Evolutionary conservation across 1,284 basidiomycete species (phyloP).

Genomic region (Fomitiporia mediterranea): DNA sequence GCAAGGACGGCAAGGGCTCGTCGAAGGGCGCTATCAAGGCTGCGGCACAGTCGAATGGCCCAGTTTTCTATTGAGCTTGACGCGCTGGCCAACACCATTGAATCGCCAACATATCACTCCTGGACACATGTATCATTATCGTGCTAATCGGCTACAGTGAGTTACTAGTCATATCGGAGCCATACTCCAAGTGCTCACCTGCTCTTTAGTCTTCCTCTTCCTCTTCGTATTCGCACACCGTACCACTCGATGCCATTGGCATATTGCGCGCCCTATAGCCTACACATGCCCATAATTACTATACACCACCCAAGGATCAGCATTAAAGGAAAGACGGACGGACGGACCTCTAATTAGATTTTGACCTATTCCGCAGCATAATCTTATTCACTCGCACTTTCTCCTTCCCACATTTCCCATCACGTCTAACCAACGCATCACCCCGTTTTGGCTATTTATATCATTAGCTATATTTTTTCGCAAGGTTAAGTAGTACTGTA

Average conservation of each 20-base stretch:
- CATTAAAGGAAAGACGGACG: constrained; percentile 1
- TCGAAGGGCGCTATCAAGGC: constrained; percentile 14
- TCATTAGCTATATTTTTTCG: constrained; percentile 10
- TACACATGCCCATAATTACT: constrained; percentile 12
- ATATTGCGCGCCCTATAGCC: constrained; percentile 8
- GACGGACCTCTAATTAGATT: constrained; percentile 2
- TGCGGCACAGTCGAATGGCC: constrained; percentile 12
- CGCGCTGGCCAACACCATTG: neutral
- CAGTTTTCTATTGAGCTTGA: constrained; percentile 12
- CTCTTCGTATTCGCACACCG: constrained; percentile 9
- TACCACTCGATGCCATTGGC: neutral
- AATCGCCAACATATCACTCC: constrained; percentile 1
- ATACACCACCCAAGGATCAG: neutral
- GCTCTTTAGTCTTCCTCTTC: neutral
- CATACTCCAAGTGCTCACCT: neutral
- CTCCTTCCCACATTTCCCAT: neutral
- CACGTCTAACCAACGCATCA: neutral
- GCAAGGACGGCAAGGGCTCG: constrained; percentile 11
- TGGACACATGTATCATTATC: constrained; percentile 8
- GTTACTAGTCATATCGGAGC: neutral
- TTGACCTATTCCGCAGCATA: neutral
- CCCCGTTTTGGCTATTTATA: constrained; percentile 14
- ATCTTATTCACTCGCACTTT: constrained; percentile 4
- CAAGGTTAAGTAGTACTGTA: neutral
- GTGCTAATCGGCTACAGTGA: constrained; percentile 7